Base-by-base conservation (phyloP, 257 asterid species). In the Salvia rosmarinus region DNA sequence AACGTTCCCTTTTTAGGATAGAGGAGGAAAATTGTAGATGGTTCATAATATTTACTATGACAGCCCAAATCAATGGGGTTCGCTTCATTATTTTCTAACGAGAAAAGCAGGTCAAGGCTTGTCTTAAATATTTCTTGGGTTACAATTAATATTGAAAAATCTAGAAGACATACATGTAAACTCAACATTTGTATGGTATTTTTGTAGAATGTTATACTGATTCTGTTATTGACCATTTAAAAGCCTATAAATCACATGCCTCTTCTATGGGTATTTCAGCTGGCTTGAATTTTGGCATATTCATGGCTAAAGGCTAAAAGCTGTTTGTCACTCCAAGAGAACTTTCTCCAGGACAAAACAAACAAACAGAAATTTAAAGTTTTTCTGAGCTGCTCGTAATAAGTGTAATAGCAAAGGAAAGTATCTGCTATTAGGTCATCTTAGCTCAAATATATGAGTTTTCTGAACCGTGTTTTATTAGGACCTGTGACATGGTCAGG, bases 21-120 rank as follows among this genome's bases (percentile, higher is more conserved):
- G 32, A 11, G 21, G 10, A 67, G 58, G 56, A 46, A 64, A 25
- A 28, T 7, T 34, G 17, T 28, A 3, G 50, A 62, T 14, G 44
- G 39, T 50, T 64, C 32, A 19, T 25, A 40, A 40, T 62, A 12
- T 14, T 50, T 13, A 20, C 10, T n/a, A 35, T 70, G 67, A 56
- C 17, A 65, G 19, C 35, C 71, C 56, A 25, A 61, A 25, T 58
- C 10, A 17, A 34, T 30, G 66, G 39, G 56, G 64, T 7, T 13
- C 39, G 25, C 54, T 37, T 69, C 43, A 21, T 55, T 37, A 37
- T 51, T 74, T 12, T 70, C 67, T 35, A 35, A 54, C 2, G 54
- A 40, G 35, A 46, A 50, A 47, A 28, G 30, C 13, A 12, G 52
- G 42, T 32, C 42, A 64, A 64, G 12, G 70, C 12, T 25, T 11